A percentile compares a stretch with the other conserved stretches of the same genome.
phyloP scores from a whole-genome alignment of 176 grass and related monocot genomes.

The Zea luxurians region DNA sequence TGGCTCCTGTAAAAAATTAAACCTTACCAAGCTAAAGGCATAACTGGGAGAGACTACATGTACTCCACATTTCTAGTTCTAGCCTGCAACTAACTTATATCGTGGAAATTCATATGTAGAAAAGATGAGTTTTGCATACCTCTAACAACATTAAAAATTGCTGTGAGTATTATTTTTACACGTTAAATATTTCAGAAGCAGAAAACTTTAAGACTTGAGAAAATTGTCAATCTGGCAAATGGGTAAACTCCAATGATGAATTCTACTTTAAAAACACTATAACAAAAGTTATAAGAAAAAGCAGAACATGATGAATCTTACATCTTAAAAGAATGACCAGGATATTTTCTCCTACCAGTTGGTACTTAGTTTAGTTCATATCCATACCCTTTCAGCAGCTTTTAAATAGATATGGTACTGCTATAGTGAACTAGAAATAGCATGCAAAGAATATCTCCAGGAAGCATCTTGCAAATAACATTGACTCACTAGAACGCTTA shows the following conservation, averaged over 20 bases:
- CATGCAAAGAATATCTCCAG: background rate
- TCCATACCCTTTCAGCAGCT: background rate
- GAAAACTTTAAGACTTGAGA: background rate
- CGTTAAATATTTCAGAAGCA: background rate
- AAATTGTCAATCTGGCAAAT: background rate
- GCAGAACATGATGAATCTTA: background rate
- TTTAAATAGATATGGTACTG: background rate
- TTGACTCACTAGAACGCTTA: background rate
- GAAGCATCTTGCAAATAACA: background rate
- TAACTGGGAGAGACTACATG: background rate
- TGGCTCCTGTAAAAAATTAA: background rate
- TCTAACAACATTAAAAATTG: background rate
- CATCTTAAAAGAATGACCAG: background rate
- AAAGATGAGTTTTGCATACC: background rate
- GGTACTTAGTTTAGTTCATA: background rate
- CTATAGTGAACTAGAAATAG: background rate
- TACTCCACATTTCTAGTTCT: background rate
- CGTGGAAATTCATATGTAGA: background rate
- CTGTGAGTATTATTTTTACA: background rate
- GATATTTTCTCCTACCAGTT: background rate
- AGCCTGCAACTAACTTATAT: background rate
- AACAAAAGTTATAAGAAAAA: background rate
- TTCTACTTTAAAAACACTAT: background rate
- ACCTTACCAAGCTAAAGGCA: background rate
- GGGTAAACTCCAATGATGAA: background rate